phyloP scores from a whole-genome alignment of 805 yeast genomes.

The Myxozyma melibiosi region DNA sequence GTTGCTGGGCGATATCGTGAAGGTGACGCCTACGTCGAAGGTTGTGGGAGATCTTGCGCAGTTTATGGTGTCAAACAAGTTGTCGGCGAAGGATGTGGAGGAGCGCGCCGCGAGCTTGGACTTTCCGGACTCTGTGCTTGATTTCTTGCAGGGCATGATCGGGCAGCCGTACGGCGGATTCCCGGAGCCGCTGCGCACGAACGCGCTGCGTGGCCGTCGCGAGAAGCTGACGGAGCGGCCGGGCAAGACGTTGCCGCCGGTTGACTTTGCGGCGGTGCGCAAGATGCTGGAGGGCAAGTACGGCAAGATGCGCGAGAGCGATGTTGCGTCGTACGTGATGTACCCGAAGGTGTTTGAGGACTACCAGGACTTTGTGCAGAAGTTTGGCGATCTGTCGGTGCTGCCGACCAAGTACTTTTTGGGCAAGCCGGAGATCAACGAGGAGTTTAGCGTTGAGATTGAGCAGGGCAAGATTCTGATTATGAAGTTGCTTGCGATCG shows the following conservation, averaged over 20 bases:
- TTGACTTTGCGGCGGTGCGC: conserved; percentile 71
- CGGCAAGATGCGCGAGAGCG: conserved; percentile 69
- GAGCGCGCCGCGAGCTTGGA: conserved; percentile 87
- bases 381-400: conserved; percentile 90
- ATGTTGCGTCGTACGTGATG: conserved; percentile 95
- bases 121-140: conserved; percentile 98
- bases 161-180: conserved; percentile 99
- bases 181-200: conserved; percentile 98
- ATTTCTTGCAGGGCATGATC: conserved; percentile 98
- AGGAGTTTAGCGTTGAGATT: conserved; percentile 84
- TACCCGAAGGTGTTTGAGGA: conserved; percentile 96
- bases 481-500: conserved; percentile 87
- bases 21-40: conserved; percentile 99
- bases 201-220: conserved; percentile 88
- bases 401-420: conserved; percentile 91
- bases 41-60: conserved; percentile 99
- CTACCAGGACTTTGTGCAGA: conserved; percentile 69
- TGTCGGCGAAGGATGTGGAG: conserved; percentile 79
- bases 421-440: conserved; percentile 82
- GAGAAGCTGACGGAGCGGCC: conserved; percentile 87
- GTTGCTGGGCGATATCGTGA: conserved; percentile 92
- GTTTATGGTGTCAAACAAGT: conserved; percentile 95
- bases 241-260: conserved; percentile 84
- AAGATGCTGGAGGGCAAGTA: conserved; percentile 76
- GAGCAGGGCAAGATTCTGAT: conserved; percentile 94